Evolutionary conservation across 352 stramenopile genomes (phyloP), one percentile per base, ranked within the genome.

Genomic region (Pythium utonaiense): DNA sequence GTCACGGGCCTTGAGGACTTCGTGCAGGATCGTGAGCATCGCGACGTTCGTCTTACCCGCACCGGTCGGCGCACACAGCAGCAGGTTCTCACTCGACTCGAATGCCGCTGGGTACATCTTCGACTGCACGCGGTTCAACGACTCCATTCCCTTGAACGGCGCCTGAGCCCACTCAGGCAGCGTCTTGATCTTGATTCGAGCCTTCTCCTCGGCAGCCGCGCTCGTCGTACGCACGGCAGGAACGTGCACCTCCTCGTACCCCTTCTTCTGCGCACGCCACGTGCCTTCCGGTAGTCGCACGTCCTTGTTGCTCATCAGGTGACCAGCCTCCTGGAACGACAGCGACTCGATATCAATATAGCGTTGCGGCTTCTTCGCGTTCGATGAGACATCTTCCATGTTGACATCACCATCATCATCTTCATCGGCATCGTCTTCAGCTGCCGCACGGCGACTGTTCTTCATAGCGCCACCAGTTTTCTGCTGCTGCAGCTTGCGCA

Each of bases 41-140:
- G 96, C 96, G 24, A 99, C 95, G 70, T 99, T 99, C 16, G 98
- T 99, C 74, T 99, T 99, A 72, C 98, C 98, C 12, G 97, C 97
- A 62, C 98, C 97, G 3, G 98, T 99, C 2, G 98, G 97, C 16
- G 98, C 98, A 83, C 97, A 99, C 24, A 99, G 68, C 34, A 99
- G 78, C 34, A 99, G 62, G 78, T 99, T 99, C 61, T 99, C 96
- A 45, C 87, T 97, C 13, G 78, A 89, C 33, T 95, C 80, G 42
- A 99, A 91, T 1, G 95, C 95, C 16, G 80, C 85, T 0, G 93
- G 75, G 53, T 88, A 98, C 91, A 99, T 96, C 69, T 98, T 98
- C 0, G 90, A 98, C 74, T 99, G 98, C n/a, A 99, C 88, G 14
- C 96, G 91, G 82, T 99, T 99, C 5, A 99, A 79, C 48, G 88